Conservation (phyloP, 352 stramenopile species). For the Pythium insidiosum region DNA sequence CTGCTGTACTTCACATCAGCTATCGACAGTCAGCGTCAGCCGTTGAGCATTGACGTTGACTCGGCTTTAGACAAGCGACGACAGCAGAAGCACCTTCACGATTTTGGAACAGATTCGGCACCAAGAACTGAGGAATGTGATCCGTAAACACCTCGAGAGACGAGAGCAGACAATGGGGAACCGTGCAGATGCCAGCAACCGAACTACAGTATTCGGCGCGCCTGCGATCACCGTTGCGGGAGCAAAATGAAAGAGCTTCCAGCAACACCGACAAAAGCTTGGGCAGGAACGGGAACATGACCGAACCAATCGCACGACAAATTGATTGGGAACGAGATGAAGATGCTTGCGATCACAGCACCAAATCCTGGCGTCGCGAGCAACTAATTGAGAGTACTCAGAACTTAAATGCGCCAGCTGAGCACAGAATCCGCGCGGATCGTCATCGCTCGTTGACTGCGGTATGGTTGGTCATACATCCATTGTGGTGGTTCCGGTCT, state of each 20-base stretch:
- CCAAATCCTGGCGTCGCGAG: constrained; percentile 82
- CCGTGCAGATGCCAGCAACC: constrained; percentile 26
- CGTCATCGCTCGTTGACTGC: constrained; percentile 43
- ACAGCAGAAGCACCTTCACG: constrained; percentile 49
- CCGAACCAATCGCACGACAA: constrained; percentile 47
- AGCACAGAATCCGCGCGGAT: constrained; percentile 42
- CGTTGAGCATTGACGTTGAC: constrained; percentile 17
- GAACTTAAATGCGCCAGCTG: constrained; percentile 59
- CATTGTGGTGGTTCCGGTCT: too few relatives aligned
- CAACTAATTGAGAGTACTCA: constrained; percentile 71
- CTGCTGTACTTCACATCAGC: too few relatives aligned
- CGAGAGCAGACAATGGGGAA: constrained; percentile 68
- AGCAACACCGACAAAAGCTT: constrained; percentile 81
- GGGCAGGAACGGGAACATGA: constrained; percentile 74
- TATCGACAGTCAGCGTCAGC: constrained; percentile 53
- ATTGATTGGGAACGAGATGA: constrained; percentile 80
- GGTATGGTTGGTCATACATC: too few relatives aligned
- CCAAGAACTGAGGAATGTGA: constrained; percentile 78
- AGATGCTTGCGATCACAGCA: constrained; percentile 75
- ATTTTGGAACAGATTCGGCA: constrained; percentile 62
- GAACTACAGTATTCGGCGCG: neutral
- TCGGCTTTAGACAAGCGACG: constrained; percentile 24
- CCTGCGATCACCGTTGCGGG: constrained; percentile 11
- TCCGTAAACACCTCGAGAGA: constrained; percentile 77
- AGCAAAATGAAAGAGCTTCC: constrained; percentile 46